phyloP scores from a whole-genome alignment of 306 rosid genomes.

The Boehmeria nivea region DNA sequence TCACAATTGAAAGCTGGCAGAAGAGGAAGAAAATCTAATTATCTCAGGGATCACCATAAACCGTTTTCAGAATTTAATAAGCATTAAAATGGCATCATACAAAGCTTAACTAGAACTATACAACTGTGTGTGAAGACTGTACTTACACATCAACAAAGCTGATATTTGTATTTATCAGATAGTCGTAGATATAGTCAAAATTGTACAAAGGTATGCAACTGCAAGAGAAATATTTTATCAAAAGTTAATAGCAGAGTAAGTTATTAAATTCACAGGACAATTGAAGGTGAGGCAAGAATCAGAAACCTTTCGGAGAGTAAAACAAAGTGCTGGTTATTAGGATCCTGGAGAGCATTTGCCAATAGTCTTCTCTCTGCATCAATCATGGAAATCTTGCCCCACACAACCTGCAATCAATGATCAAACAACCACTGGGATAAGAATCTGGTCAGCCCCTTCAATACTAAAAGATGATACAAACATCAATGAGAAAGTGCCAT shows the following conservation, averaged over 20 bases:
- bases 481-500: no score
- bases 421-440: conserved; percentile 8
- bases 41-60: no score
- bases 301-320: conserved; percentile 91
- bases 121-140: conserved; percentile 9
- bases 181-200: conserved; percentile 73
- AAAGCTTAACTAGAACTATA: conserved; percentile 5
- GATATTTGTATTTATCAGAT: conserved; percentile 75
- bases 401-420: conserved; percentile 70
- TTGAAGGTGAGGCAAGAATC: conserved; percentile 18
- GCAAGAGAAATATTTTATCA: conserved; percentile 41
- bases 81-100: neutral
- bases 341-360: conserved; percentile 86
- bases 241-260: conserved; percentile 22
- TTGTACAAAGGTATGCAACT: conserved; percentile 84
- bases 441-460: neutral
- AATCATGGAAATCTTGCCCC: conserved; percentile 99
- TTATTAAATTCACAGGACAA: conserved; percentile 16
- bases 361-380: conserved; percentile 95
- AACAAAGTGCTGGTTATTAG: conserved; percentile 84
- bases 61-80: no score
- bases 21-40: no score
- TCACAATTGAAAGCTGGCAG: neutral
- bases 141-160: conserved; percentile 93
- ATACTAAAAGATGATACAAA: neutral